These are phyloP conservation scores for Phytopythium boreale DNA, from an alignment of 352 stramenopile species.

Conservation along the genomic window DNA sequence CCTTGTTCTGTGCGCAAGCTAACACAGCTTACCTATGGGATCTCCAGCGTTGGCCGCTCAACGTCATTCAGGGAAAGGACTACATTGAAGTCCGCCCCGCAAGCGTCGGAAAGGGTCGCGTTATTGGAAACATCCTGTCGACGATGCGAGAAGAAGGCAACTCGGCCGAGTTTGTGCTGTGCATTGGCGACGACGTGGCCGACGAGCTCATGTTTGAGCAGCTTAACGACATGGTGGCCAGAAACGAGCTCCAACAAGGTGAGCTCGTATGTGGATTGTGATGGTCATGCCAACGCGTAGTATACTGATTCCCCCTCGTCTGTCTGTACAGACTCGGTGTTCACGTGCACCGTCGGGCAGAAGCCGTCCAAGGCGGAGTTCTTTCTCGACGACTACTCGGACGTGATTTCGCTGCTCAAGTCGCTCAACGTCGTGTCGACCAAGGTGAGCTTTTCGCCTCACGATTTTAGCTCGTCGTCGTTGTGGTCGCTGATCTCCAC, in stretches of 20 bases:
- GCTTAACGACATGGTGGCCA: constrained; percentile 47
- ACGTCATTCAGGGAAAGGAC: constrained; percentile 88
- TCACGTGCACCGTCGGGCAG: constrained; percentile 97
- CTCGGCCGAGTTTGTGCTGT: constrained; percentile 95
- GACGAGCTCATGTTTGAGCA: constrained; percentile 98
- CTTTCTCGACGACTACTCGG: constrained; percentile 95
- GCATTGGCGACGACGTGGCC: constrained; percentile 97
- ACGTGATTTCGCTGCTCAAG: constrained; percentile 92
- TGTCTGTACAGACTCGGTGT: constrained; percentile 77
- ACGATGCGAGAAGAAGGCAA: constrained; percentile 60
- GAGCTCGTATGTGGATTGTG: not conserved
- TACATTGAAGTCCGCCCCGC: constrained; percentile 98
- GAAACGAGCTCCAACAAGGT: constrained; percentile 45
- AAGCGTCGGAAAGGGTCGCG: constrained; percentile 96
- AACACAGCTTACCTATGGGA: not conserved
- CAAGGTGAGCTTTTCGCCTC: constrained; percentile 37
- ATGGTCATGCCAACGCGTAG: too few species aligned
- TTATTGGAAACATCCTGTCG: constrained; percentile 92
- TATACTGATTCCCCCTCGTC: not conserved
- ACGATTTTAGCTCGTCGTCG: not conserved
- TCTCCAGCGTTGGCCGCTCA: constrained; percentile 60
- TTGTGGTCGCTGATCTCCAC: not conserved
- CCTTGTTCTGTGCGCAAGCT: not conserved
- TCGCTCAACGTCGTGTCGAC: constrained; percentile 70
- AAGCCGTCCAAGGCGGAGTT: constrained; percentile 96